Conservation (phyloP, 352 stramenopile genomes). For the Pythium plurisporium region DNA sequence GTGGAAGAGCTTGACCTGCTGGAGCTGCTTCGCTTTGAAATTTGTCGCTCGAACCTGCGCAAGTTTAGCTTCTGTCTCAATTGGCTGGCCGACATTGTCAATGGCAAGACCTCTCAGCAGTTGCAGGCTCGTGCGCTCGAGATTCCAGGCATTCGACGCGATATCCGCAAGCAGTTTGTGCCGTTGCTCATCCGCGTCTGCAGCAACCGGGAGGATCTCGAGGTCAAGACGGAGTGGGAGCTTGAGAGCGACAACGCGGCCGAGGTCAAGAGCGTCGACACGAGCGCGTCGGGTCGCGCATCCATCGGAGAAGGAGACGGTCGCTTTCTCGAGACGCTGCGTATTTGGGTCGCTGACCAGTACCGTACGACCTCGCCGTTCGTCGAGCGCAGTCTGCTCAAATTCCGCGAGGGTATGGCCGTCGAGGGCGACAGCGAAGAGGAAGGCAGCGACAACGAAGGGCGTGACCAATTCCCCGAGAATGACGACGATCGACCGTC, state of each 20-base stretch:
- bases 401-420: conserved; percentile 67
- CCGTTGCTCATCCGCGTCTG: conserved; percentile 71
- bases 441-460: conserved; percentile 18
- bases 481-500: conserved; percentile 12
- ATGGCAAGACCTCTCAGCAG: conserved; percentile 68
- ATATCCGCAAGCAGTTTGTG: conserved; percentile 80
- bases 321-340: conserved; percentile 71
- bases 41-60: conserved; percentile 79
- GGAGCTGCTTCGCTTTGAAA: conserved; percentile 82
- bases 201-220: conserved; percentile 74
- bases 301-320: conserved; percentile 61
- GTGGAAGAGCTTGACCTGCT: conserved; percentile 62
- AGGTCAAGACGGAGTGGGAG: conserved; percentile 85
- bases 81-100: conserved; percentile 79
- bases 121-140: conserved; percentile 72
- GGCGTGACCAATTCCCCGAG: conserved; percentile 11
- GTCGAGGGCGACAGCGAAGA: conserved; percentile 43
- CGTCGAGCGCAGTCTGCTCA: conserved; percentile 77
- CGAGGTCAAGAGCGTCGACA: conserved; percentile 54
- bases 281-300: conserved; percentile 20
- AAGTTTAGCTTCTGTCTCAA: conserved; percentile 85
- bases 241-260: conserved; percentile 69
- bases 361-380: conserved; percentile 85
- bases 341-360: conserved; percentile 83
- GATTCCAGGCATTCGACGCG: conserved; percentile 71